Evolutionary conservation across 2,329 filamentous ascomycete genomes (phyloP), one percentile per base, ranked within the genome.

Genomic region (Coleophoma cylindrospora): DNA sequence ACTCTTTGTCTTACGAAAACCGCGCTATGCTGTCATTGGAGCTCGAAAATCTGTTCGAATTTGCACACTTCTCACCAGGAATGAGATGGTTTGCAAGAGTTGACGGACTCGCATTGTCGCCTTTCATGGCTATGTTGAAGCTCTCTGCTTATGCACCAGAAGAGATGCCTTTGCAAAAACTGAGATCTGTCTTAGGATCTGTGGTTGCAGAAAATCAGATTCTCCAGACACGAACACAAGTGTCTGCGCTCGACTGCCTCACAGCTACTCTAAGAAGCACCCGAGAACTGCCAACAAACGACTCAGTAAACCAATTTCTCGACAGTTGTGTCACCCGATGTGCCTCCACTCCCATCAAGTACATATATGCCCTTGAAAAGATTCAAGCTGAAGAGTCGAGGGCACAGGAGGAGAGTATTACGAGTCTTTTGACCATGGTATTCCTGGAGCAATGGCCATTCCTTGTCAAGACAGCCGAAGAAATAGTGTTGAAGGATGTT

Each of bases 1-100:
- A 75, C 7, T 43, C 43, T 3, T 49, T 57, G 15, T 51, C 47
- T 14, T 68, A 73, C 3, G 73, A 77, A 40, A 74, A 80, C 43
- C 67, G 74, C 45, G 75, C 75, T 1, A 71, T 91, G 43, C 74
- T 81, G 19, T 66, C 87, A 10, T 80, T 91, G 61, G 89, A 95
- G 67, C 72, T 96, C 27, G 85, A 91, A 64, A 88, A 92, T 64
- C 74, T 95, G 15, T 80, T 96, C 15, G 79, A 83, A 32, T 88
- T 96, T 64, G 90, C 91, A 3, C 81, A 83, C 54, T 82, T 85
- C 59, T 95, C 91, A 3, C 83, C 88, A 0, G 84, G 85, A 6
- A 94, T 96, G 84, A 83, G 87, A 54, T 97, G 92, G 92, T 96
- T 94, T 72, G 79, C 87, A 54, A 91, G 88, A 62, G 79, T 73